Percentiles rank a stretch among this genome's conserved stretches.
phyloP scores from a whole-genome alignment of 345 rosid species.

The Aurinia saxatilis region DNA sequence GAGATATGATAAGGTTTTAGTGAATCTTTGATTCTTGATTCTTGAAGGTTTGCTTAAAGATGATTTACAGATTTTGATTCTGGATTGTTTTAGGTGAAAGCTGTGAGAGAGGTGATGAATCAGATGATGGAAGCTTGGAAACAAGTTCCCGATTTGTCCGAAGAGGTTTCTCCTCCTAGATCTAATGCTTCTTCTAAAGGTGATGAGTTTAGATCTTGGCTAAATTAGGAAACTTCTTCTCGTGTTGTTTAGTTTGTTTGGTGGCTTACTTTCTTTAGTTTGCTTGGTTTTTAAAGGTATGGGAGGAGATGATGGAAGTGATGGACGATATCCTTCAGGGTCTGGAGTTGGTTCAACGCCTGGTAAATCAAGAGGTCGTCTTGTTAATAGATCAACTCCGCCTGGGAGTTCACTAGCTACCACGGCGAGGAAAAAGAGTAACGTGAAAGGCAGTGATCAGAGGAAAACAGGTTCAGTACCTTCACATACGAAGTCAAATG shows the following conservation, averaged over 20 bases:
- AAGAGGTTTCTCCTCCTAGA: conserved; percentile 60
- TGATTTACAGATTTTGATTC: neutral
- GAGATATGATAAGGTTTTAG: conserved; percentile 82
- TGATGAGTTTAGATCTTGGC: conserved; percentile 16
- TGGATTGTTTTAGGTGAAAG: conserved; percentile 60
- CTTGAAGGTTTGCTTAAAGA: neutral
- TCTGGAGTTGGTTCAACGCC: conserved; percentile 35
- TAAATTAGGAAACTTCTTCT: conserved; percentile 7
- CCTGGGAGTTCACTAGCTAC: conserved; percentile 45
- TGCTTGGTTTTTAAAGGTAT: conserved; percentile 3
- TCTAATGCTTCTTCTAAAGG: conserved; percentile 70
- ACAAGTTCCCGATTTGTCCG: conserved; percentile 81
- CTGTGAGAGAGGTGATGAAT: conserved; percentile 82
- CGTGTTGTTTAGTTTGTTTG: neutral
- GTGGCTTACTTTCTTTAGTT: neutral
- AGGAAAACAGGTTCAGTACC: conserved; percentile 34
- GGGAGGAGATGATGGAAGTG: conserved; percentile 50
- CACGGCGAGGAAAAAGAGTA: conserved; percentile 41
- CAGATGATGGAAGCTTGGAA: conserved; percentile 92
- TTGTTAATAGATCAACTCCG: conserved; percentile 37
- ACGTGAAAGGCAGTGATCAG: conserved; percentile 34
- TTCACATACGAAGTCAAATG: conserved; percentile 26
- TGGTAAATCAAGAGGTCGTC: conserved; percentile 29
- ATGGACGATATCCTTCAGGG: conserved; percentile 39
- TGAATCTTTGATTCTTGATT: neutral